phyloP scores from a whole-genome alignment of 768 basidiomycete genomes.

The Lactarius tabidus region DNA sequence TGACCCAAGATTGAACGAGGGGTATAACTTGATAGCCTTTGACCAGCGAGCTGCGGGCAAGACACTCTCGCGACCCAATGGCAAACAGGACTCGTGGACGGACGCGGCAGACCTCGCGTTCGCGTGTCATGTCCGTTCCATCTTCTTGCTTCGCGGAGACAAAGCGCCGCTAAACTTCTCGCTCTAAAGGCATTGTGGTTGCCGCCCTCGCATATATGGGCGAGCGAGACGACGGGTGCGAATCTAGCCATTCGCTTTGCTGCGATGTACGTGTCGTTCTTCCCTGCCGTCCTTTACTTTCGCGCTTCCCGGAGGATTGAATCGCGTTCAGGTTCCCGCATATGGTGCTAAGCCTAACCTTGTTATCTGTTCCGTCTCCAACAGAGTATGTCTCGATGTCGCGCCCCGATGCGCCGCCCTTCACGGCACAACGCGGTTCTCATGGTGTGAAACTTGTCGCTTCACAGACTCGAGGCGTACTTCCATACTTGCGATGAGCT shows the following conservation, averaged over 20 bases:
- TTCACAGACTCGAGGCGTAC: slow-evolving; percentile 16
- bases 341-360: slow-evolving; percentile 23
- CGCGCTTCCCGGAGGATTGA: neutral
- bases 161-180: neutral
- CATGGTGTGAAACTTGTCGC: neutral
- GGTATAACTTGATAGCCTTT: slow-evolving; percentile 31
- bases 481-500: slow-evolving; percentile 30
- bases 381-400: slow-evolving; percentile 19
- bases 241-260: slow-evolving; percentile 29
- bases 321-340: slow-evolving; percentile 18
- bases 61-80: slow-evolving; percentile 23
- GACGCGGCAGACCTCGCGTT: slow-evolving; percentile 32
- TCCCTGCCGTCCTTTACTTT: neutral
- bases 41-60: slow-evolving; percentile 30
- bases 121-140: slow-evolving; percentile 23
- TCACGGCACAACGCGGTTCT: neutral
- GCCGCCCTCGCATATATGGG: slow-evolving; percentile 31
- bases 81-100: slow-evolving; percentile 30
- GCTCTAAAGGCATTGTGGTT: slow-evolving; percentile 26
- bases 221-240: slow-evolving; percentile 28
- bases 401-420: neutral
- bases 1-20: slow-evolving; percentile 28
- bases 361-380: slow-evolving; percentile 22
- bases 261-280: slow-evolving; percentile 16
- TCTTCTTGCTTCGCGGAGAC: neutral